Percentiles rank a stretch among this genome's conserved stretches.
phyloP scores from a whole-genome alignment of 208 protist genomes.

The Spongospora subterranea region DNA sequence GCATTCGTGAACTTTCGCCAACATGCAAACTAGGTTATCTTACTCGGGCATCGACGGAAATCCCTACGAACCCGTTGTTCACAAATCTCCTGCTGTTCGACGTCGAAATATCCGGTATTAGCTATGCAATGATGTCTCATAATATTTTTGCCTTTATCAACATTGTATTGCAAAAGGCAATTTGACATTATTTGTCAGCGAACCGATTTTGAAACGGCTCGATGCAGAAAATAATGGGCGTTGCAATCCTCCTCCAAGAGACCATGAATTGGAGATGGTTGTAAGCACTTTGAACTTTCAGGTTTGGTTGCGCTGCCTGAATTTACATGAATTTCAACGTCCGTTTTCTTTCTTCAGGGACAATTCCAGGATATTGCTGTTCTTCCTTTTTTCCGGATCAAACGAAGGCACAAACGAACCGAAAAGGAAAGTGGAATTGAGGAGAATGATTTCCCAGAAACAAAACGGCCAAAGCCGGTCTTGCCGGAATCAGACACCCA shows the following conservation, averaged over 20 bases:
- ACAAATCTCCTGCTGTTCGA: neutral
- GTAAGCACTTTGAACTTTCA: neutral
- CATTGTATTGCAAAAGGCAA: neutral
- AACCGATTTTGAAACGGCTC: neutral
- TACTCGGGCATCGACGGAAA: neutral
- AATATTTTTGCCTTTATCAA: neutral
- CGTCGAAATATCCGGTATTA: neutral
- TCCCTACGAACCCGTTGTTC: neutral
- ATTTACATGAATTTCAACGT: no score
- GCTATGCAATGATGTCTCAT: neutral
- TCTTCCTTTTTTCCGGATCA: neutral
- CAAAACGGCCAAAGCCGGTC: no score
- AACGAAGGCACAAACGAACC: neutral
- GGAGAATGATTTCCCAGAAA: no score
- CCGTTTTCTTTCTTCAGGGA: no score
- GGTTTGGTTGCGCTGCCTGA: no score
- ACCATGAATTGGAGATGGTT: neutral
- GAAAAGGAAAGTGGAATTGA: no score
- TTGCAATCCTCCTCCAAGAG: neutral
- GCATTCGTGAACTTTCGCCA: neutral
- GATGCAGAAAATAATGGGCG: neutral
- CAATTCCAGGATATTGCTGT: neutral
- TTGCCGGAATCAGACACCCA: no score
- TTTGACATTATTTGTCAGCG: neutral
- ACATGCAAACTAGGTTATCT: conserved; percentile 1